Conservation (phyloP, 2,329 filamentous ascomycete species). For the Colletotrichum cereale region DNA sequence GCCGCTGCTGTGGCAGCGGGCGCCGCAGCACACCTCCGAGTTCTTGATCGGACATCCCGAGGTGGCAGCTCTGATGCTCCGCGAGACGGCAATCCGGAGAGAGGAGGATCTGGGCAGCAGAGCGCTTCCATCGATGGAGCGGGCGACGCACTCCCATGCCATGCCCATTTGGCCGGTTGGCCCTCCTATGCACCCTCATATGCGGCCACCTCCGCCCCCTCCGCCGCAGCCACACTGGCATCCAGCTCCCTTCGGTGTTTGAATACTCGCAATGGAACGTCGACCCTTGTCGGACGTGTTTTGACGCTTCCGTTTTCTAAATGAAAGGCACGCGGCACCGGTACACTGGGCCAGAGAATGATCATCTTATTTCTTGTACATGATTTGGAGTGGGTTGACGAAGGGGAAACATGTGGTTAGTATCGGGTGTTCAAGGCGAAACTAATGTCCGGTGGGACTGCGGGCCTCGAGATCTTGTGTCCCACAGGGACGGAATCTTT, state of each 20-base stretch:
- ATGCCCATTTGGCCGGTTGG: constrained; percentile 27
- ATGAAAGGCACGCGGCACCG: not conserved
- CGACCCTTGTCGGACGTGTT: not conserved
- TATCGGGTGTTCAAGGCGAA: constrained; percentile 13
- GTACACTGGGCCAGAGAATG: not conserved
- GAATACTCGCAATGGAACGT: not conserved
- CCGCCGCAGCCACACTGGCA: constrained; percentile 37
- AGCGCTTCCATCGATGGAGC: constrained; percentile 61
- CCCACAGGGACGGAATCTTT: not conserved
- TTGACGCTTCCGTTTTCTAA: not conserved
- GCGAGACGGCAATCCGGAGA: constrained; percentile 59
- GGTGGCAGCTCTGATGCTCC: constrained; percentile 59
- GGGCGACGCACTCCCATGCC: constrained; percentile 19
- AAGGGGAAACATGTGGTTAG: not conserved
- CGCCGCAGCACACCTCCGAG: constrained; percentile 54
- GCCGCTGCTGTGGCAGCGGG: constrained; percentile 57
- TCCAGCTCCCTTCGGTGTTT: constrained; percentile 22
- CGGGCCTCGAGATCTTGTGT: not conserved
- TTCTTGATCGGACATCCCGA: constrained; percentile 61
- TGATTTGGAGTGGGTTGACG: not conserved
- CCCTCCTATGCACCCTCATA: constrained; percentile 31
- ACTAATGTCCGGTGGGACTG: constrained; percentile 24
- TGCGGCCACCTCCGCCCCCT: constrained; percentile 33
- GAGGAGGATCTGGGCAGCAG: constrained; percentile 53
- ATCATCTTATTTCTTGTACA: not conserved